Evolutionary conservation across 371 early-diverging fungal genomes (phyloP), one percentile per base, ranked within the genome.

Genomic region (Rhizopus sp.): DNA sequence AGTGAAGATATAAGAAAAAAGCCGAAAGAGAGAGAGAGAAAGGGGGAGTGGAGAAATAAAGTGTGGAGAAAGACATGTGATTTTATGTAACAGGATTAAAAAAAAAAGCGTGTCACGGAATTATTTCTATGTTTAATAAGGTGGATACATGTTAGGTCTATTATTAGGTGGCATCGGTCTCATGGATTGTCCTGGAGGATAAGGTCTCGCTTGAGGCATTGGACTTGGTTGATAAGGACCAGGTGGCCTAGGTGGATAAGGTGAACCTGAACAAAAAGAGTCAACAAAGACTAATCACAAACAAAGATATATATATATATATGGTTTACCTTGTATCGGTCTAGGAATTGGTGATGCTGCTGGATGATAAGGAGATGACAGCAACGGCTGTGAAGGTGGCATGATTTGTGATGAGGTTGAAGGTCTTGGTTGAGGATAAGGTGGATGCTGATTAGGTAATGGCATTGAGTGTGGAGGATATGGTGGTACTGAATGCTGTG

Each of bases 291-390:
- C 16, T 8, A 44, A 8, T 44, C 3, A 5, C 12, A 16, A 0
- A 16, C 16, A 3, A 16, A 44, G 3, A 44, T 16, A 5, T 50
- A 33, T n/a, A n/a, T n/a, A n/a, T n/a, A n/a, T 33, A 8, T 32
- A 12, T 29, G 10, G 17, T 38, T 41, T 50, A 50, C 57, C 17
- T 40, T 31, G 16, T 7, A 35, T 33, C 6, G 62, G 62, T 23
- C 50, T 42, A 12, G 23, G 6, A 30, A 37, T 33, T 12, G 60
- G 60, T 15, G 57, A 42, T 1, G 53, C 60, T 0, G 32, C 53
- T n/a, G 61, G 66, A 37, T 65, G 57, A 40, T 57, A 65, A 4
- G 66, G 50, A 0, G 66, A 48, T 7, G 66, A 66, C 31, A 66
- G 16, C 31, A 66, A 51, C 2, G 66, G 60, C 31, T 59, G 64